Conservation (phyloP, 192 early-diverging fungal species). For the Coemansia sp. region DNA sequence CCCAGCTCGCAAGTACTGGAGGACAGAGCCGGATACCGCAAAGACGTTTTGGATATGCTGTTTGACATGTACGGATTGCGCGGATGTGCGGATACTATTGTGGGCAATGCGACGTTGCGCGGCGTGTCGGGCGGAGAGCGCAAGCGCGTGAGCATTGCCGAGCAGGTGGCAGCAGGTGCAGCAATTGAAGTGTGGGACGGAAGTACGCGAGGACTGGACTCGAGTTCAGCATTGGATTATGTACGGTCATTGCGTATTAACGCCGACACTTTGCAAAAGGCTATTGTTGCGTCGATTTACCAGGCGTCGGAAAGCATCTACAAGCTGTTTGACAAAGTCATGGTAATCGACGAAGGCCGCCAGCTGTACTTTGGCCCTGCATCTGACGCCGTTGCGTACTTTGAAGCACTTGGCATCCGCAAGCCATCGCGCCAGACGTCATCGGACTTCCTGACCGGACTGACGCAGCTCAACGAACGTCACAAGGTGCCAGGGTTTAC, state of each 20-base stretch:
- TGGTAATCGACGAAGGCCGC: conserved; percentile 67
- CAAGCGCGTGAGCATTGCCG: conserved; percentile 62
- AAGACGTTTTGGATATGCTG: conserved; percentile 45
- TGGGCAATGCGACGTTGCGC: conserved; percentile 62
- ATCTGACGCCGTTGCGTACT: conserved; percentile 60
- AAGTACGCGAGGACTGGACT: conserved; percentile 63
- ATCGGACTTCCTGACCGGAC: conserved; percentile 71
- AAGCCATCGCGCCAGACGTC: conserved; percentile 68
- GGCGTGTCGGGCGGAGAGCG: conserved; percentile 69
- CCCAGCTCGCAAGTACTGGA: conserved; percentile 63
- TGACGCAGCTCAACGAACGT: conserved; percentile 66
- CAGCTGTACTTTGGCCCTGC: conserved; percentile 71
- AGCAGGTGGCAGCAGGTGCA: conserved; percentile 59
- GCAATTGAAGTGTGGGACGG: conserved; percentile 62
- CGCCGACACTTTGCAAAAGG: conserved; percentile 65
- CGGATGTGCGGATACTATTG: conserved; percentile 56
- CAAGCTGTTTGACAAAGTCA: conserved; percentile 68
- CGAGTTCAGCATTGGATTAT: conserved; percentile 65
- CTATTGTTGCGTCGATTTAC: conserved; percentile 59
- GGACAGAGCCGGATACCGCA: conserved; percentile 61
- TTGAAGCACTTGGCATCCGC: conserved; percentile 62
- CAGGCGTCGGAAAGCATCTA: conserved; percentile 80
- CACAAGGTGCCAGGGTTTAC: conserved; percentile 58
- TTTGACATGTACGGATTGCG: conserved; percentile 61
- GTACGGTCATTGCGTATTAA: conserved; percentile 69